These are phyloP conservation scores for Hypoxylon sp. DNA, from an alignment of 2,329 filamentous ascomycete species.

Conservation along the genomic window DNA sequence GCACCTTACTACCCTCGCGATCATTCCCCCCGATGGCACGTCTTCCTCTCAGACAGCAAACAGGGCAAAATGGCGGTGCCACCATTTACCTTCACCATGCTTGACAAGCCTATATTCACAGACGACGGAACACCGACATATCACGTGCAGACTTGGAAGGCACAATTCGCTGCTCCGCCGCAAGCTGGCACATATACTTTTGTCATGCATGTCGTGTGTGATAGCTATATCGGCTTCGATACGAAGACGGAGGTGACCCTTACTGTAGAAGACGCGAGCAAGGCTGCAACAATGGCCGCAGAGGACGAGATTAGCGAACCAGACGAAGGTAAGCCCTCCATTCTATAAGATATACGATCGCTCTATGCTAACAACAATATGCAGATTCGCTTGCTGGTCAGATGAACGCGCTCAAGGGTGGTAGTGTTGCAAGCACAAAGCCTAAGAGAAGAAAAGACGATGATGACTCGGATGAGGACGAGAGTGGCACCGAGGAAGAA, in stretches of 20 bases:
- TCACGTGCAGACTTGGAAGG: constrained; percentile 95
- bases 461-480: constrained; percentile 74
- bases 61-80: constrained; percentile 97
- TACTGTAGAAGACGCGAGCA: constrained; percentile 88
- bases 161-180: constrained; percentile 95
- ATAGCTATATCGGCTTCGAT: constrained; percentile 96
- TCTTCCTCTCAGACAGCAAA: constrained; percentile 94
- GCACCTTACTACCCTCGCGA: constrained; percentile 93
- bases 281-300: constrained; percentile 82
- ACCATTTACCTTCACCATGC: constrained; percentile 93
- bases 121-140: constrained; percentile 88
- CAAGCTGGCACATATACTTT: constrained; percentile 95
- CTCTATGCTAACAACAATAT: constrained; percentile 49
- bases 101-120: constrained; percentile 90
- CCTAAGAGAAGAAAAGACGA: constrained; percentile 70
- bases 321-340: constrained; percentile 83
- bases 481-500: constrained; percentile 86
- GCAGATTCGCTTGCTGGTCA: constrained; percentile 90
- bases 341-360: constrained; percentile 3
- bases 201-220: constrained; percentile 92
- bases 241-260: constrained; percentile 91
- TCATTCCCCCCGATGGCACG: constrained; percentile 90
- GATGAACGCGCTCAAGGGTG: constrained; percentile 88
- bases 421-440: constrained; percentile 68
- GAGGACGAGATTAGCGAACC: constrained; percentile 98